phyloP scores from a whole-genome alignment of 345 rosid species.

The Limnanthes douglasii region DNA sequence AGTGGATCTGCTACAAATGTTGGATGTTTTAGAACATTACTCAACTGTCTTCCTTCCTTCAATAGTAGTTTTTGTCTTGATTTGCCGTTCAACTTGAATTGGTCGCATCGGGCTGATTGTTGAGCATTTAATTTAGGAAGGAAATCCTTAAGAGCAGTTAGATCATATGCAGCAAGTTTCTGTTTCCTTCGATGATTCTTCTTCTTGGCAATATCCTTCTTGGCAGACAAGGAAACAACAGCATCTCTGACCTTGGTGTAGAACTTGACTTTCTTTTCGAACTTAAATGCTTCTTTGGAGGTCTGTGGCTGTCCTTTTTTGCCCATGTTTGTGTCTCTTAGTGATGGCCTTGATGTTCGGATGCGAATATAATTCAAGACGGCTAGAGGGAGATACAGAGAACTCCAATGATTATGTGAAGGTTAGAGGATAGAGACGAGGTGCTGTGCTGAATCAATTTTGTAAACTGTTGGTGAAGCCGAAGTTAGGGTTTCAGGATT shows the following conservation, averaged over 20 bases:
- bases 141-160: constrained; percentile 54
- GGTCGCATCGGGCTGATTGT: constrained; percentile 17
- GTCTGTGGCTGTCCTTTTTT: too few species aligned
- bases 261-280: too few species aligned
- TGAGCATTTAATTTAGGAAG: constrained; percentile 52
- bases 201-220: constrained; percentile 34
- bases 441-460: too few species aligned
- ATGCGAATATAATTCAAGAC: too few species aligned
- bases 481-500: too few species aligned
- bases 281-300: too few species aligned
- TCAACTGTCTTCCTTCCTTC: constrained; percentile 49
- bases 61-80: constrained; percentile 45
- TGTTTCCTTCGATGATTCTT: constrained; percentile 39
- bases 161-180: constrained; percentile 61
- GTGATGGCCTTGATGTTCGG: too few species aligned
- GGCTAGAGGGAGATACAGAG: too few species aligned
- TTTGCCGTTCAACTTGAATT: constrained; percentile 60
- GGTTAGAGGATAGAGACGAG: too few species aligned
- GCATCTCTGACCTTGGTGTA: constrained; percentile 59
- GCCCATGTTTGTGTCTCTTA: too few species aligned
- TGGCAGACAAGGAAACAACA: constrained; percentile 33
- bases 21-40: constrained; percentile 48
- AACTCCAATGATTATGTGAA: too few species aligned
- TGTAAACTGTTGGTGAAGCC: too few species aligned
- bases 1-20: constrained; percentile 60